Evolutionary conservation across 768 basidiomycete genomes (phyloP), one percentile per base, ranked within the genome.

Genomic region (Mrakia blollopis): DNA sequence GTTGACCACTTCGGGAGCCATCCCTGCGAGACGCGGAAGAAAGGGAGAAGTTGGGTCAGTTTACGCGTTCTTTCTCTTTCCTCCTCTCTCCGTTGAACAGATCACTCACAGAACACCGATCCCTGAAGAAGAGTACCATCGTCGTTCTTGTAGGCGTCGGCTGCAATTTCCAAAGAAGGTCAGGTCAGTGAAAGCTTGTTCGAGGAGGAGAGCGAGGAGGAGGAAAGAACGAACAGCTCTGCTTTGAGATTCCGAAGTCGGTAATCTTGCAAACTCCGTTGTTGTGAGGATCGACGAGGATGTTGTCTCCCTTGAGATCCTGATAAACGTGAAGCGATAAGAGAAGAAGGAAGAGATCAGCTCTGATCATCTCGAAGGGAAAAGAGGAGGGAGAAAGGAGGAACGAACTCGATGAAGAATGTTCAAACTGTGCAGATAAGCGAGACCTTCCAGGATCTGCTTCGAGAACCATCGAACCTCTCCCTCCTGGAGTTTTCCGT

Each of bases 261-360:
- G 94, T 95, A 72, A 99, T 98, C 85, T 98, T 98, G 87, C 95
- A 97, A 32, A 91, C 85, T 0, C 97, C 97, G 21, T 89, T 87
- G 47, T 50, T 75, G 60, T 78, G 57, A 81, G 89, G 91, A 82
- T 98, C 96, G 25, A 98, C 94, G 25, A 99, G 88, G 81, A 99
- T 97, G 81, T 98, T 99, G 84, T 99, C 97, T 21, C 94, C 94
- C 84, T 99, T 99, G 80, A 99, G 86, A 84, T 99, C 95, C 93
- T 94, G 80, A 10, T 30, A 18, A 69, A 10, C 3, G 25, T 3
- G 78, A 62, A 69, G 68, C 39, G 37, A n/a, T n/a, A 73, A 47
- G 47, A 23, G 37, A 47, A 9, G 9, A 50, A 50, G 47, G 21
- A 25, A 9, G 32, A 25, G 25, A 8, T 32, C 30, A 75, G 57